These are phyloP conservation scores for Penicillium sp. DNA, from an alignment of 2,329 filamentous ascomycete species.

Conservation along the genomic window DNA sequence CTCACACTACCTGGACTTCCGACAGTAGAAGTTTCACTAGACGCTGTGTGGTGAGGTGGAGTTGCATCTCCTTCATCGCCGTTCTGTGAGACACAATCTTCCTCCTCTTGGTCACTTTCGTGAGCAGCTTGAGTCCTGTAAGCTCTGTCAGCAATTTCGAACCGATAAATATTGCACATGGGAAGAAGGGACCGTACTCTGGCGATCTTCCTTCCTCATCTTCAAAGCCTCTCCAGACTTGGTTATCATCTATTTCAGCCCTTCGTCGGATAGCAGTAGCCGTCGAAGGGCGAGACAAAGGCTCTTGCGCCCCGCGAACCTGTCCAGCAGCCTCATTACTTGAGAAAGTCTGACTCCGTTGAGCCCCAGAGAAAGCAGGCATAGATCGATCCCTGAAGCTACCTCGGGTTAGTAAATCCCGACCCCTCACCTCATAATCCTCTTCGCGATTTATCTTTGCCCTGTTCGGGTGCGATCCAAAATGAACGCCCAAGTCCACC, in stretches of 20 bases:
- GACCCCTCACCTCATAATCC: background rate
- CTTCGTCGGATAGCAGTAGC: background rate
- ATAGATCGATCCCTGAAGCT: background rate
- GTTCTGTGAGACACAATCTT: background rate
- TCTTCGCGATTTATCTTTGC: no score
- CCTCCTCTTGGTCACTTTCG: background rate
- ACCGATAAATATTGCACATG: no score
- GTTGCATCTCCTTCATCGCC: background rate
- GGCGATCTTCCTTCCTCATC: background rate
- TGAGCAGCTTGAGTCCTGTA: background rate
- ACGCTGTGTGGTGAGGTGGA: background rate
- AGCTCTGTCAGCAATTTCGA: no score
- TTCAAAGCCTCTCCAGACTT: background rate
- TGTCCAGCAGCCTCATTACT: background rate
- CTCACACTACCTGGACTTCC: background rate
- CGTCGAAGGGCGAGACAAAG: background rate
- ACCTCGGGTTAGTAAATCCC: background rate
- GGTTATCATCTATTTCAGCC: background rate
- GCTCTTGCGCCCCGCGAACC: background rate
- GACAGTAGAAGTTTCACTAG: background rate
- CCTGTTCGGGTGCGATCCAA: constrained; percentile 7
- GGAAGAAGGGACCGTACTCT: background rate
- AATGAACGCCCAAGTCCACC: constrained; percentile 15
- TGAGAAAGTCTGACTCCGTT: background rate
- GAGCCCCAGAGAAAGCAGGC: background rate